Evolutionary conservation across 2,329 filamentous ascomycete species (phyloP).

Genomic region (Penicillium sp.): DNA sequence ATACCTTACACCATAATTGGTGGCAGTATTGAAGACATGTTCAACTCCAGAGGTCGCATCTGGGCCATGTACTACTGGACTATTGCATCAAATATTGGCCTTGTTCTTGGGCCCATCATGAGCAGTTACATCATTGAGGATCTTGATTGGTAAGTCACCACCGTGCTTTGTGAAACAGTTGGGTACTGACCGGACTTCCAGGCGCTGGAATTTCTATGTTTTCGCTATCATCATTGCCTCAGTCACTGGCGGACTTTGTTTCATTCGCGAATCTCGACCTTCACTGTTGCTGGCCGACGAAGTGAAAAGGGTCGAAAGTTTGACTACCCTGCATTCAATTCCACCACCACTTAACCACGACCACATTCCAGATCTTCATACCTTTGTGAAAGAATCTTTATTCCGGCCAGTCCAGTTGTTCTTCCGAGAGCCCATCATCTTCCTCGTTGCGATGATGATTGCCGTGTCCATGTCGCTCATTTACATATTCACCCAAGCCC

Average conservation of each 20-base stretch:
- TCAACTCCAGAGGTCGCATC: conserved; percentile 47
- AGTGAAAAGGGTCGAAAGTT: conserved; percentile 32
- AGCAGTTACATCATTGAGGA: conserved; percentile 43
- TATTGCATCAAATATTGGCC: conserved; percentile 44
- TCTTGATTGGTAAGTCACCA: conserved; percentile 39
- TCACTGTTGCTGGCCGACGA: conserved; percentile 43
- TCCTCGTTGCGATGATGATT: conserved; percentile 46
- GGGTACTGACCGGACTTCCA: conserved; percentile 16
- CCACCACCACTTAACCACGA: conserved; percentile 42
- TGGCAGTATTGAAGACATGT: conserved; percentile 55
- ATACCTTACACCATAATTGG: conserved; percentile 52
- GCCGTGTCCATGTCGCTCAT: conserved; percentile 50
- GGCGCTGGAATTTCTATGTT: conserved; percentile 51
- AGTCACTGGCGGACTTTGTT: conserved; percentile 37
- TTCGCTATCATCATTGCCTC: conserved; percentile 42
- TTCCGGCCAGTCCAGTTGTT: conserved; percentile 47
- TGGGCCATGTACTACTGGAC: conserved; percentile 53
- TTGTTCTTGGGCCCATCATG: conserved; percentile 49
- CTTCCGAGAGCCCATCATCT: conserved; percentile 51
- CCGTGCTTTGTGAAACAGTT: neutral
- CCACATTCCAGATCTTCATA: conserved; percentile 37
- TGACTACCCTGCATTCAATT: conserved; percentile 11
- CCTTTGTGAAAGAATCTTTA: conserved; percentile 44
- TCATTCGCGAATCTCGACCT: conserved; percentile 49
- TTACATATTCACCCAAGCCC: conserved; percentile 52